Conservation (phyloP, 2,329 filamentous ascomycete species). For the Epichloe aotearoae region DNA sequence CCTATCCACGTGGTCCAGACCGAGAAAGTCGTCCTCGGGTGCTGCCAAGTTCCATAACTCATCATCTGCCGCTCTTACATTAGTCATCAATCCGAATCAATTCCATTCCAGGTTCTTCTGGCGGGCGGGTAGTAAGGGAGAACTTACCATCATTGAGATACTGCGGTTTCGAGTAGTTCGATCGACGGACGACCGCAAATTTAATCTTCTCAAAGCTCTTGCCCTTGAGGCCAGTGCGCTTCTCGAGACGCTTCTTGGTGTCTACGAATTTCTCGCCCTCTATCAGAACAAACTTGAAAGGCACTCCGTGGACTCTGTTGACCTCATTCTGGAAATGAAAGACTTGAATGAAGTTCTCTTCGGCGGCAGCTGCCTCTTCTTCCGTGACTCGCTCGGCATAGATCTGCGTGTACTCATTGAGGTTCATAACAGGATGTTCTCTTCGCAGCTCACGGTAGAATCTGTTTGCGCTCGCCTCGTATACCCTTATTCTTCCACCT, state of each 20-base stretch:
- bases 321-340: slow-evolving; percentile 92
- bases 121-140: neutral
- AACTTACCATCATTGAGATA: slow-evolving; percentile 78
- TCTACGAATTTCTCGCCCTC: slow-evolving; percentile 81
- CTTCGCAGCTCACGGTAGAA: slow-evolving; percentile 65
- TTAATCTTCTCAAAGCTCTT: slow-evolving; percentile 99
- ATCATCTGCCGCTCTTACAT: slow-evolving; percentile 32
- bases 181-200: slow-evolving; percentile 68
- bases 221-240: slow-evolving; percentile 86
- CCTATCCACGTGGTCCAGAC: slow-evolving; percentile 53
- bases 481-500: slow-evolving; percentile 61
- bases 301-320: slow-evolving; percentile 70
- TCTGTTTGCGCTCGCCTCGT: slow-evolving; percentile 71
- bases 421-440: slow-evolving; percentile 60
- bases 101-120: too few species aligned
- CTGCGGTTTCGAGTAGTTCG: slow-evolving; percentile 60
- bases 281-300: slow-evolving; percentile 80
- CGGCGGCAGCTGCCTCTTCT: slow-evolving; percentile 48
- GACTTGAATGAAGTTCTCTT: slow-evolving; percentile 54
- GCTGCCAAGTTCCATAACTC: slow-evolving; percentile 39
- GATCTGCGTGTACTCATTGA: slow-evolving; percentile 75
- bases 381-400: slow-evolving; percentile 72
- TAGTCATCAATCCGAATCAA: neutral
- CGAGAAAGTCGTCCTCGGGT: slow-evolving; percentile 47
- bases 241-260: slow-evolving; percentile 87